These are phyloP conservation scores for Choiromyces venosus DNA, from an alignment of 495 filamentous ascomycete genomes.

Conservation along the genomic window DNA sequence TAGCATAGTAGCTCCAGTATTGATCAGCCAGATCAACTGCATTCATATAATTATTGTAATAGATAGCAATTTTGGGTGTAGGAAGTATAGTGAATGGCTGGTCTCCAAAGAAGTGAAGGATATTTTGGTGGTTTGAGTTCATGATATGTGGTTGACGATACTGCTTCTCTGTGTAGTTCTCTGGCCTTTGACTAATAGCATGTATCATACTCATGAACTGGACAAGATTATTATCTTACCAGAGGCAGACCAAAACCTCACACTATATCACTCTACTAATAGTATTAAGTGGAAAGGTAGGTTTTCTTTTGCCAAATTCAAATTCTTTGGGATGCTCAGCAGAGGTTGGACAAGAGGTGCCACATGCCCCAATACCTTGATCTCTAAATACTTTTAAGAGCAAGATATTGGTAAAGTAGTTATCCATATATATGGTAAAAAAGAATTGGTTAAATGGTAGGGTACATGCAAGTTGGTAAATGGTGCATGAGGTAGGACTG, in stretches of 20 bases:
- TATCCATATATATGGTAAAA: neutral
- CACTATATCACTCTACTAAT: neutral
- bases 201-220: neutral
- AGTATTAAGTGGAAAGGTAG: neutral
- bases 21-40: conserved; percentile 39
- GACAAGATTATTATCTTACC: neutral
- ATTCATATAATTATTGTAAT: conserved; percentile 22
- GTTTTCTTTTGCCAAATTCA: neutral
- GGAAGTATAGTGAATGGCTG: neutral
- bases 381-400: neutral
- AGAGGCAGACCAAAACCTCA: neutral
- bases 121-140: neutral
- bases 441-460: neutral
- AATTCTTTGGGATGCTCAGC: neutral
- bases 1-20: conserved; percentile 25
- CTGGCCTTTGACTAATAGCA: neutral
- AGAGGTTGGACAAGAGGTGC: conserved; percentile 1
- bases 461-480: conserved; percentile 8
- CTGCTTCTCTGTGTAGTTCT: neutral
- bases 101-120: neutral
- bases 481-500: neutral
- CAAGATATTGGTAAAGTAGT: conserved; percentile 1
- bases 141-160: neutral
- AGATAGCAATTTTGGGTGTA: neutral
- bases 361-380: conserved; percentile 1